Conservation (phyloP, 768 basidiomycete species). For the Pleurotus pulmonarius region DNA sequence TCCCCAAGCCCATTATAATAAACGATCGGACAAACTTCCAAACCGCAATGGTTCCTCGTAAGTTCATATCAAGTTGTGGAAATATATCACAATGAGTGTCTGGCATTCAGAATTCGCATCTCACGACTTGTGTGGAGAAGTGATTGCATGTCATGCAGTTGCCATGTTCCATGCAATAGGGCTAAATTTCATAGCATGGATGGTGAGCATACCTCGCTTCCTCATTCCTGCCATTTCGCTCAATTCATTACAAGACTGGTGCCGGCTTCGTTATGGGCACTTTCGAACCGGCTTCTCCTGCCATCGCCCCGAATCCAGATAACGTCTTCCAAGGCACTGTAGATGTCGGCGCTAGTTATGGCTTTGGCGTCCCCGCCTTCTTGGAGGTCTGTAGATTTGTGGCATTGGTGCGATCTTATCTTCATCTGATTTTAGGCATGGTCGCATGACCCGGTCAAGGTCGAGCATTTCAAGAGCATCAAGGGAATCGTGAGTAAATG, state of each 20-base stretch:
- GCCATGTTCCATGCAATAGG: slow-evolving; percentile 14
- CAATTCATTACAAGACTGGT: not conserved
- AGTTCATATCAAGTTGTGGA: not conserved
- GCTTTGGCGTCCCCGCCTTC: slow-evolving; percentile 22
- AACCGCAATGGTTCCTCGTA: slow-evolving; percentile 6
- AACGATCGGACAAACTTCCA: slow-evolving; percentile 3
- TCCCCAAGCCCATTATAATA: slow-evolving; percentile 8
- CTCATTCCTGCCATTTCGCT: not conserved
- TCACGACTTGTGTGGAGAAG: slow-evolving; percentile 8
- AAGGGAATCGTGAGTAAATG: slow-evolving; percentile 1
- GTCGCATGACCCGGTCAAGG: slow-evolving; percentile 8
- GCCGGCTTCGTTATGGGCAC: slow-evolving; percentile 8
- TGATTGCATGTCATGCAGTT: slow-evolving; percentile 7
- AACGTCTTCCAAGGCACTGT: slow-evolving; percentile 19
- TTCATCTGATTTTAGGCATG: slow-evolving; percentile 4
- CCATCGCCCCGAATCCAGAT: slow-evolving; percentile 20
- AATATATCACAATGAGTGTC: not conserved
- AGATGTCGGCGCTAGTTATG: slow-evolving; percentile 13
- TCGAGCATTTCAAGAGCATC: slow-evolving; percentile 7
- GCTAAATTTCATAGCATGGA: slow-evolving; percentile 11
- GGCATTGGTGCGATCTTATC: not conserved
- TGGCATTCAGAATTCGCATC: slow-evolving; percentile 6
- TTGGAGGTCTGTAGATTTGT: slow-evolving; percentile 19
- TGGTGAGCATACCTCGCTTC: not conserved
- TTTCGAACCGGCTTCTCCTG: slow-evolving; percentile 8